Base-by-base conservation (phyloP, 768 basidiomycete species). In the Strobilomyces echinocephalus region DNA sequence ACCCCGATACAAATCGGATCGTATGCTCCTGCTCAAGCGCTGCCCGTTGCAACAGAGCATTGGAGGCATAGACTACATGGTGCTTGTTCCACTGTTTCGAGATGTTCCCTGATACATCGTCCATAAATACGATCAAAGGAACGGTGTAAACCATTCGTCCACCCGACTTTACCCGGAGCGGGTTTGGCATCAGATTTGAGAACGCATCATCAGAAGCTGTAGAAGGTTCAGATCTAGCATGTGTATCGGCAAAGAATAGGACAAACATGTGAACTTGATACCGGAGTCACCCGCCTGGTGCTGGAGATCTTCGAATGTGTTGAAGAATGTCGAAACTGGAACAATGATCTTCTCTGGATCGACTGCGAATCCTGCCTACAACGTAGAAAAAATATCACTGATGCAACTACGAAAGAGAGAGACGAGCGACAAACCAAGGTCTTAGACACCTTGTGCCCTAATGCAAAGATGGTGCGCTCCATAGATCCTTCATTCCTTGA, bases 21-120 rank as follows among this genome's bases (percentile, higher is more conserved):
- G 56, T 58, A 14, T 54, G 65, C 26, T 69, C 67, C 43, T 72
- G 68, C 31, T 75, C 69, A 1, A 74, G 30, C 20, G 61, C 59
- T 21, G 63, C 42, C 1, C 64, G 56, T 1, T 69, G 71, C 0
- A 75, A 46, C 24, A 45, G 57, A 1, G 50, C 69, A 55, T 73
- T 71, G 0, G 66, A 69, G 49, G 71, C 58, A 30, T 74, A 75
- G 0, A 62, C 38, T 0, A 60, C 56, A n/a, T 66, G 61, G 34
- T 73, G 70, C 35, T 68, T 66, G 28, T 74, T 70, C 66, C 68
- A 74, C 26, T 73, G 71, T 40, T 40, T 40, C 14, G 18, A 40
- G 39, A 40, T 40, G 14, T 40, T 40, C 20, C 39, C 39, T 20
- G 39, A 74, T 1, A 73, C 64, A 54, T 74, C 68, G 41, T 73